Evolutionary conservation across 768 basidiomycete genomes (phyloP), one percentile per base, ranked within the genome.

Genomic region (Trametes maxima): DNA sequence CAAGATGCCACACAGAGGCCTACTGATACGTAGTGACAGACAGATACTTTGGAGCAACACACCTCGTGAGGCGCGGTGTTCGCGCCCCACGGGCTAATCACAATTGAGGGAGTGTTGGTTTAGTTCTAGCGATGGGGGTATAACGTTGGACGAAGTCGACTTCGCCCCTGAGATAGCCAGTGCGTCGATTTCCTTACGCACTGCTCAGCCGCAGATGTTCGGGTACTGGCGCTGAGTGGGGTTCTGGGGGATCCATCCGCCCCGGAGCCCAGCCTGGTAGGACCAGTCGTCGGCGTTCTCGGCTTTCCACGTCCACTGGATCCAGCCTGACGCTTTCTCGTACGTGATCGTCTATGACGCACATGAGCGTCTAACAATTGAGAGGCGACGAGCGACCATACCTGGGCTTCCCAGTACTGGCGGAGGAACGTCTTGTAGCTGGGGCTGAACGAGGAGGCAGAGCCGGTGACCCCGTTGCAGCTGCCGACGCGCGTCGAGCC

Each of bases 221-320:
- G 86, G 88, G 73, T 84, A 92, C 67, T 76, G 67, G 53, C 77
- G 72, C 40, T 80, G 40, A 10, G 80, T 79, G 1, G 85, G 82
- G 71, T 80, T 72, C 63, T 79, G 72, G 10, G 94, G 94, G 70
- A 96, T 95, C 92, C 91, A 95, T 21, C 94, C 94, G 62, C 86
- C 81, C 13, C 77, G 72, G 36, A 95, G 77, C 42, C 93, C 93
- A 46, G 89, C 86, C 64, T 90, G 83, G 77, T 96, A 96, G 0
- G 89, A 82, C 95, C 95, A 97, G 59, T 96, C 95, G 63, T 92
- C 90, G 2, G 91, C 88, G 62, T 76, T 76, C 73, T 94, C 92
- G 0, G 90, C 73, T 76, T 93, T 93, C 91, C 91, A 93, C 1
- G 89, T 85, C 91, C 90, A 92, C 71, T 87, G 84, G 22, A 91